Conservation (phyloP, 2,329 filamentous ascomycete species). For the Blumeriella jaapii region DNA sequence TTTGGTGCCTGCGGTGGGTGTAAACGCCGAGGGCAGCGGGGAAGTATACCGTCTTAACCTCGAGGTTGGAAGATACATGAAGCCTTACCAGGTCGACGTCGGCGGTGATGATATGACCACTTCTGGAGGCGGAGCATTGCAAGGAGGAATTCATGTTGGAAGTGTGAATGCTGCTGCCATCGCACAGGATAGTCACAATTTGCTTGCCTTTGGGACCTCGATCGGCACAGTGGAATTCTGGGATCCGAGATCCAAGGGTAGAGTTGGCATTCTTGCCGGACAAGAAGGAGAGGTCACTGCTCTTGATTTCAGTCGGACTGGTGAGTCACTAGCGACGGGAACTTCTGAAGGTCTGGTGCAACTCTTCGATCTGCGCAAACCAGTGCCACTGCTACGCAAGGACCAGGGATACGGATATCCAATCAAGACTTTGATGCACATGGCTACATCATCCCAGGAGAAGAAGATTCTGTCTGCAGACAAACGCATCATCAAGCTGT, state of each 20-base stretch:
- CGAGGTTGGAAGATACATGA: slow-evolving; percentile 88
- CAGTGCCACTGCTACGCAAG: slow-evolving; percentile 75
- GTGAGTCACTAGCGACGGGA: slow-evolving; percentile 75
- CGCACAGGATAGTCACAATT: slow-evolving; percentile 79
- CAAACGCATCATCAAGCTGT: slow-evolving; percentile 94
- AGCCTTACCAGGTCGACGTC: slow-evolving; percentile 82
- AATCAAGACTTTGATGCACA: slow-evolving; percentile 70
- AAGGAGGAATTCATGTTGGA: slow-evolving; percentile 76
- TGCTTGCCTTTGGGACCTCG: slow-evolving; percentile 87
- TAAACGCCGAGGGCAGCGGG: slow-evolving; percentile 74
- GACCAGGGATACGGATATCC: slow-evolving; percentile 94
- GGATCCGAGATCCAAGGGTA: slow-evolving; percentile 75
- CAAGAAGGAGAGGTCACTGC: slow-evolving; percentile 71
- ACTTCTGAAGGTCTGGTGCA: slow-evolving; percentile 82
- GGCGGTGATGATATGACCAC: slow-evolving; percentile 66
- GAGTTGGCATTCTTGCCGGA: slow-evolving; percentile 64
- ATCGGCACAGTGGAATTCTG: slow-evolving; percentile 95
- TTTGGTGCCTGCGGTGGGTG: slow-evolving; percentile 74
- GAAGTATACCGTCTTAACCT: slow-evolving; percentile 91
- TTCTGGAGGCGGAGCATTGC: slow-evolving; percentile 59
- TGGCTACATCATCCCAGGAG: slow-evolving; percentile 61
- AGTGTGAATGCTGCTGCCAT: slow-evolving; percentile 80
- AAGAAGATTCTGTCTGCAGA: slow-evolving; percentile 87
- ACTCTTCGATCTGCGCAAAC: slow-evolving; percentile 84
- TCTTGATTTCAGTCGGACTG: slow-evolving; percentile 73